A percentile compares a stretch with the other conserved stretches of the same genome.
Conservation (phyloP, 2,329 filamentous ascomycete genomes). For the Onygenales sp. region DNA sequence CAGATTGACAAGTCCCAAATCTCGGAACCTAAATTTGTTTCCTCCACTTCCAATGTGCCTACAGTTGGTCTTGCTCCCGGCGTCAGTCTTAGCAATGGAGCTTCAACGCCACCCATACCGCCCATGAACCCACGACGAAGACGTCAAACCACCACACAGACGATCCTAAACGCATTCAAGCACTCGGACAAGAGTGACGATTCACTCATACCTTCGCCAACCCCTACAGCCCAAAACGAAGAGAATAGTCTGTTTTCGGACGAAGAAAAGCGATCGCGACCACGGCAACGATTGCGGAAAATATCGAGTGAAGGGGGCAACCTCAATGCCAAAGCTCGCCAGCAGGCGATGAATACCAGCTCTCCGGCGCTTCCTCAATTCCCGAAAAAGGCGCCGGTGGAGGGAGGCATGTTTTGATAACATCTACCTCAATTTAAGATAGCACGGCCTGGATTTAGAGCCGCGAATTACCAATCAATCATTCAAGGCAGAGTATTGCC, state of each 20-base stretch:
- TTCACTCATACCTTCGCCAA: conserved; percentile 13
- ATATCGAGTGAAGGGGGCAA: conserved; percentile 42
- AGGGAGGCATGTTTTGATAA: conserved; percentile 30
- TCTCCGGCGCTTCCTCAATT: conserved; percentile 24
- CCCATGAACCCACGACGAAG: conserved; percentile 52
- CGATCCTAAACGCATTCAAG: conserved; percentile 29
- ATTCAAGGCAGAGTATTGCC: neutral
- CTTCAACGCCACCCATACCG: conserved; percentile 43
- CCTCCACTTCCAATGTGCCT: conserved; percentile 48
- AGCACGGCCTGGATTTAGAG: conserved; percentile 5
- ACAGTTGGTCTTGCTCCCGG: conserved; percentile 49
- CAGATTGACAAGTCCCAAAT: conserved; percentile 52
- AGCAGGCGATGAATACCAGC: conserved; percentile 24
- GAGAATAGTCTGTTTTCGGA: conserved; percentile 37
- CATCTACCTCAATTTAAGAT: neutral
- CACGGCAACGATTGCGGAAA: conserved; percentile 37
- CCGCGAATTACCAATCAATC: conserved; percentile 4
- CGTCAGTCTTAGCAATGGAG: conserved; percentile 44
- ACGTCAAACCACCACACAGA: conserved; percentile 37
- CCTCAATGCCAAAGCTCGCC: conserved; percentile 36
- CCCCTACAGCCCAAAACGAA: conserved; percentile 15
- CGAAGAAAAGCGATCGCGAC: conserved; percentile 26
- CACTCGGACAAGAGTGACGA: conserved; percentile 23
- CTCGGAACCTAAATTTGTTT: conserved; percentile 47
- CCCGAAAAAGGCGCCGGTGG: conserved; percentile 19